These are phyloP conservation scores for Filobasidium uniguttulatum DNA, from an alignment of 1,284 basidiomycete genomes.

Conservation along the genomic window DNA sequence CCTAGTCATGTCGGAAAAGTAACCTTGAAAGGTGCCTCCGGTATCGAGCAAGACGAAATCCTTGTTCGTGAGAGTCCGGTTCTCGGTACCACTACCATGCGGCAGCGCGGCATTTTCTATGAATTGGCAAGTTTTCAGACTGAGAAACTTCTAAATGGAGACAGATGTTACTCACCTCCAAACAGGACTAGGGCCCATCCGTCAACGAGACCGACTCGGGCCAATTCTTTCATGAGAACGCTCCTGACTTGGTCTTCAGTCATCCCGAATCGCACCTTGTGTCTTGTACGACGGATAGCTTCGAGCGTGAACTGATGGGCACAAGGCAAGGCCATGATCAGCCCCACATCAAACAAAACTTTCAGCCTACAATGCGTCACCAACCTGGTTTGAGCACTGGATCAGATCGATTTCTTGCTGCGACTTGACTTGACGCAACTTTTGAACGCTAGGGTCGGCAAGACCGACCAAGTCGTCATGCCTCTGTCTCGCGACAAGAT, in stretches of 20 bases:
- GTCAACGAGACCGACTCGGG: constrained; percentile 46
- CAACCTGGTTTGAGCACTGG: constrained; percentile 64
- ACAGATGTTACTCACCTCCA: constrained; percentile 46
- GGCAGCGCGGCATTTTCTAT: constrained; percentile 70
- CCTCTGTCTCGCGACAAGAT: constrained; percentile 19
- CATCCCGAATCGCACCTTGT: constrained; percentile 54
- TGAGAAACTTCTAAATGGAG: not conserved
- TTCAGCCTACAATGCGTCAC: constrained; percentile 10
- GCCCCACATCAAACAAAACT: not conserved
- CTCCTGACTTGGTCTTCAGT: constrained; percentile 52
- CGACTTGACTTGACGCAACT: constrained; percentile 60
- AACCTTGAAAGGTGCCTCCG: constrained; percentile 56
- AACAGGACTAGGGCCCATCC: constrained; percentile 56
- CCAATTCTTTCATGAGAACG: constrained; percentile 48
- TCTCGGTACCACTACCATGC: constrained; percentile 62
- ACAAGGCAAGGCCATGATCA: constrained; percentile 5
- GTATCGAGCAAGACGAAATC: constrained; percentile 70
- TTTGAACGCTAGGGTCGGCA: constrained; percentile 46
- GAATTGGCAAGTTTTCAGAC: not conserved
- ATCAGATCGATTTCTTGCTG: constrained; percentile 54
- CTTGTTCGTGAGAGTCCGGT: constrained; percentile 42
- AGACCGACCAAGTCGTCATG: constrained; percentile 33
- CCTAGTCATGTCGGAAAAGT: constrained; percentile 61
- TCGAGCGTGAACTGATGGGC: constrained; percentile 52
- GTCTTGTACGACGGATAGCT: constrained; percentile 53